Evolutionary conservation across 129 eudicot genomes (phyloP), one percentile per base, ranked within the genome.

Genomic region (Glebionis coronaria): DNA sequence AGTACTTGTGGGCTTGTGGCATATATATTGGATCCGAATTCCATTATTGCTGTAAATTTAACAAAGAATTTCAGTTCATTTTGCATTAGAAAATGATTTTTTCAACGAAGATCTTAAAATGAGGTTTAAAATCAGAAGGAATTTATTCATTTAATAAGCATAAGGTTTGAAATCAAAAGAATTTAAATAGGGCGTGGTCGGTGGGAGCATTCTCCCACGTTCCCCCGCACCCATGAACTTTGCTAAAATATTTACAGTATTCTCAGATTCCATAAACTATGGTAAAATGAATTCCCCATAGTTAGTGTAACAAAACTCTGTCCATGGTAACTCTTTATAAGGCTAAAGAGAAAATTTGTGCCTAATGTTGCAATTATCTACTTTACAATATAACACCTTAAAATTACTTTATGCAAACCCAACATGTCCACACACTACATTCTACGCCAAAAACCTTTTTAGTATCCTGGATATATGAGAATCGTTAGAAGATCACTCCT

Each of bases 51-150:
- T 64, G 45, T 21, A 64, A 64, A 47, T 20, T 45, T 64, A 3
- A 13, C 40, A 56, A 64, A 44, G 42, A 64, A 44, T 45, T 45
- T 64, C 31, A 64, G 69, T 45, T 44, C 68, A 31, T 16, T 44
- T 20, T 44, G 28, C 14, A 18, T 42, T 42, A 19, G 44, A n/a
- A 12, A 18, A 4, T 8, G 29, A 70, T 58, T 57, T 18, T 28
- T 59, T 23, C 51, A n/a, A 59, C 3, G 29, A 59, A 59, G 29
- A 18, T 18, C 61, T 45, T 55, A 16, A 25, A 70, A 44, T 9
- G 0, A n/a, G n/a, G n/a, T n/a, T n/a, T n/a, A n/a, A n/a, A n/a
- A n/a, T n/a, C n/a, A n/a, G n/a, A n/a, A n/a, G n/a, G n/a, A n/a
- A n/a, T n/a, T n/a, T n/a, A n/a, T n/a, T n/a, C n/a, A n/a, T n/a